Evolutionary conservation across 148 eudicot species (phyloP), one percentile per base, ranked within the genome.

Genomic region (Nepenthes mirabilis): DNA sequence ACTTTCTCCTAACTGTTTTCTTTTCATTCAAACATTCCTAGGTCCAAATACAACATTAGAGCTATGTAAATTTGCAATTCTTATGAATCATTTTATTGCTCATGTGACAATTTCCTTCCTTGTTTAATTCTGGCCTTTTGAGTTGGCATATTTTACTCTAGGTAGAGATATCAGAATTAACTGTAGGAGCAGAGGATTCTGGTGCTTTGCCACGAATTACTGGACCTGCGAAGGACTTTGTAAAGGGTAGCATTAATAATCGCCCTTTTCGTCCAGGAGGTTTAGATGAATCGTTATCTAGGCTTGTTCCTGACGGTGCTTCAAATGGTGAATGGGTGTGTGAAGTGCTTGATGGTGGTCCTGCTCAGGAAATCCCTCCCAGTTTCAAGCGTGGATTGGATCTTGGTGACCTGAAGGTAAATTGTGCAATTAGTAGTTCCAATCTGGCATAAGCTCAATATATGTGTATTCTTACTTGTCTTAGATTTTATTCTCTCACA

Each of bases 191-290:
- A 43, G 85, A 79, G 63, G 83, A 77, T 67, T 77, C 91, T 67
- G 87, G 80, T 62, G 80, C 82, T 60, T 71, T 93, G 72, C 97
- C 97, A 12, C 88, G 95, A 58, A 84, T 93, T 53, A 74, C 74
- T 61, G 99, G 99, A 60, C 85, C 95, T 57, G 80, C 95, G 58
- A 88, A 86, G 73, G 99, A 93, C 70, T 88, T 86, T 75, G 95
- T 93, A 2, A 86, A 79, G 70, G 98, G 98, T 64, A 86, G 96
- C 82, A 70, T 93, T 62, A 82, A 74, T 66, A 88, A 66, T 68
- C 98, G 98, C 47, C 98, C 98, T 68, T 93, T 93, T 72, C 91
- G 82, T 58, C 98, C 98, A 34, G 98, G 98, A 53, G 98, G 98
- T 63, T 72, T 93, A 68, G 88, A 88, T 65, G 78, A 74, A 73